These are phyloP conservation scores for Pittosporum tobira DNA, from an alignment of 129 eudicot genomes.

Conservation along the genomic window DNA sequence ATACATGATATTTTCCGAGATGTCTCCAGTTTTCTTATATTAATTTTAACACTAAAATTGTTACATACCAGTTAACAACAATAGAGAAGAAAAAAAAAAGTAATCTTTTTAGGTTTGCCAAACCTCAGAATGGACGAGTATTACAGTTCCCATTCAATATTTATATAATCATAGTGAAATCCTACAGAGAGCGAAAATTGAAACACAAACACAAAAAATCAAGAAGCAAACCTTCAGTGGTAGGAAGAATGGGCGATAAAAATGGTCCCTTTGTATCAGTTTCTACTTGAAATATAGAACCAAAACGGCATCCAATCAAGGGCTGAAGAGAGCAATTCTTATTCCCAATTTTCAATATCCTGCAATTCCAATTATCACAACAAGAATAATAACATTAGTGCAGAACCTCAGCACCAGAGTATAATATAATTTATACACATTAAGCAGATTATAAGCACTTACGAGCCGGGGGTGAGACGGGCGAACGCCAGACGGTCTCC, in stretches of 20 bases:
- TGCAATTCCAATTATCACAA: conserved; percentile 22
- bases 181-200: neutral
- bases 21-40: too few species aligned
- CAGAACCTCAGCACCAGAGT: neutral
- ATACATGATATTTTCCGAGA: too few species aligned
- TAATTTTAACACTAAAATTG: too few species aligned
- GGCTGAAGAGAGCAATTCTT: conserved; percentile 63
- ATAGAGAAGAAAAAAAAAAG: too few species aligned
- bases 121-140: neutral
- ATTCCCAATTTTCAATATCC: conserved; percentile 72
- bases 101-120: too few species aligned
- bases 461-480: conserved; percentile 84
- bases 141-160: neutral
- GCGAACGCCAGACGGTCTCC: conserved; percentile 83
- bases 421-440: neutral
- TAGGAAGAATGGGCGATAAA: conserved; percentile 40
- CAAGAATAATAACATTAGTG: neutral
- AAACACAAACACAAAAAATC: neutral
- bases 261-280: conserved; percentile 52
- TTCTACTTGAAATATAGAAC: conserved; percentile 73
- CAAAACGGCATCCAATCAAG: conserved; percentile 80
- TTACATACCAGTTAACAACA: too few species aligned
- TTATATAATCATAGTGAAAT: neutral
- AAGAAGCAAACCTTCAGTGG: conserved; percentile 39
- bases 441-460: conserved; percentile 10